Evolutionary conservation across 139 green algal species (phyloP).

Genomic region (Tetraselmis striata): DNA sequence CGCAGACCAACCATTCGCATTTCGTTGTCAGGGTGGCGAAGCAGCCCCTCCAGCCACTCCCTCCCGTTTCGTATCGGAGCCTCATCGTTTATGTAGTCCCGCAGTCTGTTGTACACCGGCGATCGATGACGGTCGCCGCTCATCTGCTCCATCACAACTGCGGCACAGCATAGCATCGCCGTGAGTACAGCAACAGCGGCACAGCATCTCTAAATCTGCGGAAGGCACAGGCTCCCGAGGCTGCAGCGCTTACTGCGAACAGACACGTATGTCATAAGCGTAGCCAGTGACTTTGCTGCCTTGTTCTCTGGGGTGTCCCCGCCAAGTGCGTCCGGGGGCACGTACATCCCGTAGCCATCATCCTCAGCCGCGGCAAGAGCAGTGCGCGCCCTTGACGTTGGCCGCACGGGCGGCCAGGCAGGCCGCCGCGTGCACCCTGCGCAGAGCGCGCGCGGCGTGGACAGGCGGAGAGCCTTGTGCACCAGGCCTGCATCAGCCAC

Average conservation of each 20-base stretch:
- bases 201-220: too few species aligned
- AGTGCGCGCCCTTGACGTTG: too few species aligned
- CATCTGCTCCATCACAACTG: not conserved
- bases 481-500: too few species aligned
- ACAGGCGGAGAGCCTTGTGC: too few species aligned
- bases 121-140: not conserved
- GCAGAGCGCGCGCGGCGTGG: too few species aligned
- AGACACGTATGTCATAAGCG: not conserved
- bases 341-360: not conserved
- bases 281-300: not conserved
- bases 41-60: not conserved
- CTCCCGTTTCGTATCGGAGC: not conserved
- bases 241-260: not conserved
- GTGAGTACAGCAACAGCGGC: too few species aligned
- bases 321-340: not conserved
- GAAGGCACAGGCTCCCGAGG: too few species aligned
- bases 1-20: not conserved
- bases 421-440: too few species aligned
- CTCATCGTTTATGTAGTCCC: not conserved
- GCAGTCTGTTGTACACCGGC: not conserved
- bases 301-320: not conserved
- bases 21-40: not conserved
- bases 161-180: too few species aligned
- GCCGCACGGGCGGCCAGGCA: too few species aligned
- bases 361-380: not conserved